Base-by-base conservation (phyloP, 805 yeast species). In the Candida michaelii region DNA sequence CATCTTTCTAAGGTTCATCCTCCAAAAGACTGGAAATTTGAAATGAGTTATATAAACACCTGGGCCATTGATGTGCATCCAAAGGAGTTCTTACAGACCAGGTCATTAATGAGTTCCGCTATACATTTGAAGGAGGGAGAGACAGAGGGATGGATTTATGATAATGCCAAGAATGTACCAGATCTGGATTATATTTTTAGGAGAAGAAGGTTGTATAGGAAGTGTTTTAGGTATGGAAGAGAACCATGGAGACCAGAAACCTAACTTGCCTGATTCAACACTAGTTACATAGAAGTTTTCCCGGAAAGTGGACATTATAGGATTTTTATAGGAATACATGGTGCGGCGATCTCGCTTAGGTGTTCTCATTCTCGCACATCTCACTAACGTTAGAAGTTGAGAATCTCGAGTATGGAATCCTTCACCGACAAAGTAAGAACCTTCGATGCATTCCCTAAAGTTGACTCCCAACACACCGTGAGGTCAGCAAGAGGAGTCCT, bases 401-500 rank as follows among this genome's bases (percentile, higher is more conserved):
- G n/a, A n/a, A n/a, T n/a, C n/a, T n/a, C n/a, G n/a, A n/a, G n/a
- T n/a, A 69, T 71, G 74, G 72, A 69, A 29, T 27, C 60, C 10
- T 62, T 70, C 45, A 48, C 69, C 10, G 55, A 50, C 18, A 55
- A 50, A 43, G 74, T 85, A 19, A 59, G 66, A 47, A 68, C 71
- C 17, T 71, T 71, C 46, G 76, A 71, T 54, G 76, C 76, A 44
- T 71, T 71, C 49, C 76, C 76, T 19, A 71, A 71, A 48, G 73
- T 70, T 23, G 67, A 65, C 41, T 56, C 72, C 4, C 66, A 66
- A 52, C 89, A 88, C 55, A 75, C 83, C 35, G 84, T 85, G 36
- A 70, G 88, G 49, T 84, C 95, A 1, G 65, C 77, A 21, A 73
- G 93, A 48, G 97, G 97, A 27, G 90, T 93, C 4, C 58, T 78